Percentiles rank a stretch among this genome's conserved stretches.
phyloP scores from a whole-genome alignment of 139 green algal genomes.

The Diplosphaera chodatii region DNA sequence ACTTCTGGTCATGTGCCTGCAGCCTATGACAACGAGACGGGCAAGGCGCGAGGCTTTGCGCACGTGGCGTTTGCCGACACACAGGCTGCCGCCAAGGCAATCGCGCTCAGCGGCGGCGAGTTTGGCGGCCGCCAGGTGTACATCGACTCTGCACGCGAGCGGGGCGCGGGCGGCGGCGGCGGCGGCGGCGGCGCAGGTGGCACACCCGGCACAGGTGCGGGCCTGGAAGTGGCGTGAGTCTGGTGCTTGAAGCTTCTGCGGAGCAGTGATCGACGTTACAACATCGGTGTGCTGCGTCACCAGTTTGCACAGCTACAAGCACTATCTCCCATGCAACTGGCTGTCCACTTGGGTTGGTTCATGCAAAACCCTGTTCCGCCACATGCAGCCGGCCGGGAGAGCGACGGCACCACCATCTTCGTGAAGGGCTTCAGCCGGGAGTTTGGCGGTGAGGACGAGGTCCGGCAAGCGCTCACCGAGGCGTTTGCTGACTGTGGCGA shows the following conservation, averaged over 20 bases:
- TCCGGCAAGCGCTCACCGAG: constrained; percentile 55
- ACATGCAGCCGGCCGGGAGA: constrained; percentile 6
- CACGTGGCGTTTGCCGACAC: constrained; percentile 59
- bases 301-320: too few species aligned
- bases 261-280: too few species aligned
- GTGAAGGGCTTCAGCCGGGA: constrained; percentile 73
- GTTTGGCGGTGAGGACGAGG: constrained; percentile 56
- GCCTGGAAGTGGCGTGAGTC: constrained; percentile 6
- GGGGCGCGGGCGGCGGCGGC: constrained; percentile 2
- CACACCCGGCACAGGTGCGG: constrained; percentile 7
- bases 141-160: constrained; percentile 47
- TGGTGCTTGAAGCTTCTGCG: too few species aligned
- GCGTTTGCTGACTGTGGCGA: constrained; percentile 51
- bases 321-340: too few species aligned
- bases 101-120: constrained; percentile 37
- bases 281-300: too few species aligned
- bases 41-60: constrained; percentile 52
- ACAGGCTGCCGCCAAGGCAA: constrained; percentile 40
- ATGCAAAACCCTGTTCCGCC: too few species aligned
- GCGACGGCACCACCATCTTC: constrained; percentile 54
- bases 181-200: constrained; percentile 1
- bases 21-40: constrained; percentile 41
- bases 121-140: constrained; percentile 52
- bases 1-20: too few species aligned
- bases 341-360: too few species aligned